Evolutionary conservation across 73 alveolate species (phyloP), one percentile per base, ranked within the genome.

Genomic region (Strombidium stylifer): DNA sequence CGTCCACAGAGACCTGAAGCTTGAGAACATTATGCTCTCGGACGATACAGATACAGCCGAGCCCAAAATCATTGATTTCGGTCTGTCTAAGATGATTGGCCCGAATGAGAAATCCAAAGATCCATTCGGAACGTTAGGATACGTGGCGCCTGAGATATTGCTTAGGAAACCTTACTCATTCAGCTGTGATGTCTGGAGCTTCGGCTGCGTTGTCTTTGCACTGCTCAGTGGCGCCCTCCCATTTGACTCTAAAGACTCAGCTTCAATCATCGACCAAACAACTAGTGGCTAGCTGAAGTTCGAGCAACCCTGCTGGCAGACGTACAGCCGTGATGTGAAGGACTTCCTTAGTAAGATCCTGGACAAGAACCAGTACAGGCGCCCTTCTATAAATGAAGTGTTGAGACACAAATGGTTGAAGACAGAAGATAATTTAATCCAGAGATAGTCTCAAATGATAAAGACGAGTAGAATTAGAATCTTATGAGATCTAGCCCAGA

Each of bases 121-220:
- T 40, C 97, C 97, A 12, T 89, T 89, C 62, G 97, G 97, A 14
- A 89, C 97, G 12, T 58, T 84, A 36, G 74, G 92, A 0, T 89
- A 89, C 84, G 97, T 81, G 0, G 97, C 97, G 19, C 97, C 97
- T 2, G 97, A 89, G 73, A 94, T 89, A 10, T 49, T 89, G 7
- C 69, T 83, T 40, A 74, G 81, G 53, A 85, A 89, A 39, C 92
- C 86, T 0, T 89, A 89, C 57, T 84, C 81, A 24, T 79, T 69
- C 54, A 83, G 70, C 40, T 94, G 77, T 4, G 97, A 89, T 79
- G 49, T 89, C 34, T 89, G 92, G 92, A 71, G 88, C 14, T 54
- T 89, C 19, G 97, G 97, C 5, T 82, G 83, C 10, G 81, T 89
- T 41, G 69, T 87, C 23, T 89, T 84, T 73, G 59, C 84, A 68